phyloP scores from a whole-genome alignment of 495 filamentous ascomycete genomes.

The Choiromyces venosus region DNA sequence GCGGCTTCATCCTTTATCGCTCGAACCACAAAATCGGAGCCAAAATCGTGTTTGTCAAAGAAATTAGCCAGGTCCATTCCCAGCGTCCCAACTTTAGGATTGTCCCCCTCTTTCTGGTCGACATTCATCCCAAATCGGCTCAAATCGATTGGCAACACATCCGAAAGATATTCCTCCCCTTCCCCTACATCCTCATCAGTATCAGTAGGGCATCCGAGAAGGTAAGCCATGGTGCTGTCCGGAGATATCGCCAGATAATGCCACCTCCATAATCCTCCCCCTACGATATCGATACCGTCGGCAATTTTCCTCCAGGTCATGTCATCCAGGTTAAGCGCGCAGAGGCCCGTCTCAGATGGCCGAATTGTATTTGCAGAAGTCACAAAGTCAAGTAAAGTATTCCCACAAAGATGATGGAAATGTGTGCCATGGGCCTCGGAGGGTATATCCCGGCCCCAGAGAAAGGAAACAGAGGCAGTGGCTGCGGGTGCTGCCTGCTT shows the following conservation, averaged over 20 bases:
- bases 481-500: conserved; percentile 51
- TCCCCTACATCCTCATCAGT: conserved; percentile 48
- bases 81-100: conserved; percentile 36
- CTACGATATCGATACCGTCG: conserved; percentile 87
- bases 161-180: conserved; percentile 81
- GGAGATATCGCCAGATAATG: conserved; percentile 95
- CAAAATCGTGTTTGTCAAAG: conserved; percentile 33
- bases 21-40: conserved; percentile 38
- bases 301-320: conserved; percentile 89
- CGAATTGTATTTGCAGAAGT: conserved; percentile 82
- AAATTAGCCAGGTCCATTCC: conserved; percentile 38
- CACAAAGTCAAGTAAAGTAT: conserved; percentile 84
- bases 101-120: conserved; percentile 26
- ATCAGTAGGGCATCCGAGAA: conserved; percentile 75
- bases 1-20: conserved; percentile 41
- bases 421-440: conserved; percentile 83
- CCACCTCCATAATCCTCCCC: conserved; percentile 75
- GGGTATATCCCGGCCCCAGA: conserved; percentile 81
- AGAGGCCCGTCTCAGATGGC: conserved; percentile 80
- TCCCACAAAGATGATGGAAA: conserved; percentile 91
- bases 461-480: conserved; percentile 83
- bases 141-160: conserved; percentile 86
- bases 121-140: conserved; percentile 44
- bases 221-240: conserved; percentile 89
- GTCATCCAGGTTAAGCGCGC: conserved; percentile 75